These are phyloP conservation scores for Penicillium malachiteum DNA, from an alignment of 495 filamentous ascomycete species.

Conservation along the genomic window DNA sequence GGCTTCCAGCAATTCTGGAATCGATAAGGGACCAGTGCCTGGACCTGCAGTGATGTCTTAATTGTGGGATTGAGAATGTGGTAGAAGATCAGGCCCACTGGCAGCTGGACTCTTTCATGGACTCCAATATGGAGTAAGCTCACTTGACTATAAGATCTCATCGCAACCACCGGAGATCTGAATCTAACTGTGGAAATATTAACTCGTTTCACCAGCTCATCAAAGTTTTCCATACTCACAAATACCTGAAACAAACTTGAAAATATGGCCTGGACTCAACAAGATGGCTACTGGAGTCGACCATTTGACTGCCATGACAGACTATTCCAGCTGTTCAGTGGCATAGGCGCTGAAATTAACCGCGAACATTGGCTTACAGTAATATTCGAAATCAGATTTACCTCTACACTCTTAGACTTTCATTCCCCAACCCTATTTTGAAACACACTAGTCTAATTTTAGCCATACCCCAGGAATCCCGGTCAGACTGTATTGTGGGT, in stretches of 20 bases:
- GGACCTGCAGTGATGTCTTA: no score
- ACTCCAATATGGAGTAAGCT: no score
- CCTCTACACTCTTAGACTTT: constrained; percentile 5
- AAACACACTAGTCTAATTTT: constrained; percentile 7
- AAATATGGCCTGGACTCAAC: not conserved
- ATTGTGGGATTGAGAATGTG: no score
- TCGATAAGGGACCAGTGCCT: no score
- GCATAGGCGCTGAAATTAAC: not conserved
- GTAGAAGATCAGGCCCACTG: no score
- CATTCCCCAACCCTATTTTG: constrained; percentile 5
- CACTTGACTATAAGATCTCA: no score
- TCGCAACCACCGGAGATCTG: no score
- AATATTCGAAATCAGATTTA: constrained; percentile 1
- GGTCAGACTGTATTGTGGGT: no score
- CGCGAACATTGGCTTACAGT: not conserved
- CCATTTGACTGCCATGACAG: not conserved
- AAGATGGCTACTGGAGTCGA: not conserved
- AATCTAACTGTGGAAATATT: no score
- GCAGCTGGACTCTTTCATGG: no score
- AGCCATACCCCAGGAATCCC: not conserved
- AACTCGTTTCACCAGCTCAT: not conserved
- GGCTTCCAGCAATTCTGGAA: no score
- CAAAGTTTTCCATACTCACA: not conserved
- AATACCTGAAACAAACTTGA: no score
- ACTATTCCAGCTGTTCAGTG: not conserved